Conservation (phyloP, 1,139 yeast genomes). For the Wickerhamomyces sp. region DNA sequence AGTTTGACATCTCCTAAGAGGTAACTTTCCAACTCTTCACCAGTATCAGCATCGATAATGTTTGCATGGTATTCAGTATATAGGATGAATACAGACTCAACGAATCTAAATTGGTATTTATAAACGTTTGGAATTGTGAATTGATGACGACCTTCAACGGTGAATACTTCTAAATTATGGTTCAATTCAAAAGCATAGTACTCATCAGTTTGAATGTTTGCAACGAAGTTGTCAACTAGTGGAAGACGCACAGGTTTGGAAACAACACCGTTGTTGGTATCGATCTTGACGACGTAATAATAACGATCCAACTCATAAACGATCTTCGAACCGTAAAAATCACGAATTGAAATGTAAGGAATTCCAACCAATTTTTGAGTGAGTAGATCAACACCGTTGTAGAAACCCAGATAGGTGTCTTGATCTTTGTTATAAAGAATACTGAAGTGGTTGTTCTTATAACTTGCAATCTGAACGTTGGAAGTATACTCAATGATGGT, state of each 20-base stretch:
- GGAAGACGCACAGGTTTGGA: conserved; percentile 7
- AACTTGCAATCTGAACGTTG: conserved; percentile 6
- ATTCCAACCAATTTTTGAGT: conserved; percentile 3
- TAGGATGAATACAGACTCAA: conserved; percentile 14
- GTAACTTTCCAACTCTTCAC: conserved; percentile 13
- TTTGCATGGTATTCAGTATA: conserved; percentile 19
- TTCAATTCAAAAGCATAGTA: conserved; percentile 17
- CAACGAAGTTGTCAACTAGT: conserved; percentile 9
- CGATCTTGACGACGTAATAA: conserved; percentile 8
- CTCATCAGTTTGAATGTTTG: conserved; percentile 14
- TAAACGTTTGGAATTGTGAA: conserved; percentile 19
- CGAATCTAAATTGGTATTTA: conserved; percentile 16
- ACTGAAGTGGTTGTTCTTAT: conserved; percentile 15
- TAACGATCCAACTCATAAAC: conserved; percentile 8
- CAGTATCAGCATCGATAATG: conserved; percentile 21
- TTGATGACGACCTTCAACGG: conserved; percentile 9
- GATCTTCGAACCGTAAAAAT: conserved; percentile 19
- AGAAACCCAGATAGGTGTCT: conserved; percentile 11
- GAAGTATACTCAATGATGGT: conserved; percentile 6
- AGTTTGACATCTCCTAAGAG: conserved; percentile 16
- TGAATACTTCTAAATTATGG: conserved; percentile 16
- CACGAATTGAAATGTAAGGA: conserved; percentile 12
- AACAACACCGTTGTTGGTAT: conserved; percentile 9
- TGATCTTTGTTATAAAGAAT: conserved; percentile 7
- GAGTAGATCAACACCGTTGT: conserved; percentile 9